These are phyloP conservation scores for Didymella arachidicola DNA, from an alignment of 2,329 filamentous ascomycete species.

Conservation along the genomic window DNA sequence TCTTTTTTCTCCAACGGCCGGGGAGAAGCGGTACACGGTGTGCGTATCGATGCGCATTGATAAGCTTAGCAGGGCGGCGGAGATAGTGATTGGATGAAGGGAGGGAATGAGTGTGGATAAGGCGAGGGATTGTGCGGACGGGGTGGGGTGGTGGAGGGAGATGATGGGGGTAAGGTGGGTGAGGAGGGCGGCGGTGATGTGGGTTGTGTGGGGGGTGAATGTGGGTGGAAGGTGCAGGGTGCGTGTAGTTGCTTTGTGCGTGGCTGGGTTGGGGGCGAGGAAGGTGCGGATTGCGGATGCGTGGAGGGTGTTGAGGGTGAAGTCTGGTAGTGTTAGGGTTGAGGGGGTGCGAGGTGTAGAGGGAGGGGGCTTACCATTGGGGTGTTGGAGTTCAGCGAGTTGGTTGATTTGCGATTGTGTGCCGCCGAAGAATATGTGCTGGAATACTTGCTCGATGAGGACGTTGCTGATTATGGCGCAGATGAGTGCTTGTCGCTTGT, in stretches of 20 bases:
- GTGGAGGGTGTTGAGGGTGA: constrained; percentile 29
- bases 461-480: constrained; percentile 43
- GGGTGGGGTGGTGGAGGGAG: constrained; percentile 1
- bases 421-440: constrained; percentile 38
- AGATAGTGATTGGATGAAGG: constrained; percentile 2
- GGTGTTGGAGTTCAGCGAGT: constrained; percentile 21
- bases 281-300: constrained; percentile 18
- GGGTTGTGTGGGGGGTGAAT: constrained; percentile 36
- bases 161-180: constrained; percentile 36
- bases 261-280: not conserved
- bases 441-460: constrained; percentile 41
- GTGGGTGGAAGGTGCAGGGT: constrained; percentile 25
- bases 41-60: constrained; percentile 36
- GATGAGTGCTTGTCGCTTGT: constrained; percentile 34
- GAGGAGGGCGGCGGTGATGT: constrained; percentile 27
- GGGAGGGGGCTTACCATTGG: constrained; percentile 34
- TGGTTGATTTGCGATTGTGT: constrained; percentile 7
- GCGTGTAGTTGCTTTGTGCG: not conserved
- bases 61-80: constrained; percentile 37
- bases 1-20: constrained; percentile 35
- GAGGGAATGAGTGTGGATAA: not conserved
- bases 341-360: not conserved
- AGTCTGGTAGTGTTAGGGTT: constrained; percentile 23
- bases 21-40: constrained; percentile 41
- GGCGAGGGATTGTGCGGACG: not conserved